Conservation (phyloP, 805 yeast species). For the Myxozyma udenii region DNA sequence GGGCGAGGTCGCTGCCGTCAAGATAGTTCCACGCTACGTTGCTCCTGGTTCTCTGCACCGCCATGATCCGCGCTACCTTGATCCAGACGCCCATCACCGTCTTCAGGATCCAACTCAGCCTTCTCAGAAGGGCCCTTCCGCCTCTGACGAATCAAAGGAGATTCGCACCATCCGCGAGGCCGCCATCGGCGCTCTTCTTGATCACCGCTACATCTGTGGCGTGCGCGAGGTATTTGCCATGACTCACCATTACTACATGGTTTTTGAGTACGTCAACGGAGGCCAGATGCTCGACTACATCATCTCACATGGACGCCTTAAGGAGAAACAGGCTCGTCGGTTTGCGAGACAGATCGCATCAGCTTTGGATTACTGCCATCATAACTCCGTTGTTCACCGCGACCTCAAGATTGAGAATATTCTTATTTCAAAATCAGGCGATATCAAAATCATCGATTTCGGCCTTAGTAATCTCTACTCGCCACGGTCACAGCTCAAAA, state of each 20-base stretch:
- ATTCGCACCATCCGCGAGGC: constrained; percentile 92
- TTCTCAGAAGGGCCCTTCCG: constrained; percentile 47
- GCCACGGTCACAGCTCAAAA: constrained; percentile 67
- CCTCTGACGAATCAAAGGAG: constrained; percentile 76
- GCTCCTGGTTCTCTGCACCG: constrained; percentile 20
- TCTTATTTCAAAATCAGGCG: constrained; percentile 89
- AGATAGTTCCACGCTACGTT: constrained; percentile 29
- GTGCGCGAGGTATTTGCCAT: constrained; percentile 90
- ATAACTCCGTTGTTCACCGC: constrained; percentile 91
- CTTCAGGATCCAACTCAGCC: constrained; percentile 50
- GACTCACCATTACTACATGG: constrained; percentile 96
- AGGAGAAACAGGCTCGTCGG: constrained; percentile 89
- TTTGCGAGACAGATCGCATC: constrained; percentile 93
- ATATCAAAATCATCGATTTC: constrained; percentile 91
- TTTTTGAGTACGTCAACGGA: constrained; percentile 94
- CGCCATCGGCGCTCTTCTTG: constrained; percentile 81
- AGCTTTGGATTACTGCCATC: constrained; percentile 90
- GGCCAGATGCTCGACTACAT: constrained; percentile 97
- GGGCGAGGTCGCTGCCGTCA: constrained; percentile 56
- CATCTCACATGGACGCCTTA: constrained; percentile 90
- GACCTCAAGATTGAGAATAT: constrained; percentile 95
- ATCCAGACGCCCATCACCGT: constrained; percentile 52
- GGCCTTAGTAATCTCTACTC: constrained; percentile 88
- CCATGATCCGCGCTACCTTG: constrained; percentile 57
- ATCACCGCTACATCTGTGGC: constrained; percentile 90